Evolutionary conservation across 1,284 basidiomycete species (phyloP).

Genomic region (Ceratorhiza oryzae-sativae): DNA sequence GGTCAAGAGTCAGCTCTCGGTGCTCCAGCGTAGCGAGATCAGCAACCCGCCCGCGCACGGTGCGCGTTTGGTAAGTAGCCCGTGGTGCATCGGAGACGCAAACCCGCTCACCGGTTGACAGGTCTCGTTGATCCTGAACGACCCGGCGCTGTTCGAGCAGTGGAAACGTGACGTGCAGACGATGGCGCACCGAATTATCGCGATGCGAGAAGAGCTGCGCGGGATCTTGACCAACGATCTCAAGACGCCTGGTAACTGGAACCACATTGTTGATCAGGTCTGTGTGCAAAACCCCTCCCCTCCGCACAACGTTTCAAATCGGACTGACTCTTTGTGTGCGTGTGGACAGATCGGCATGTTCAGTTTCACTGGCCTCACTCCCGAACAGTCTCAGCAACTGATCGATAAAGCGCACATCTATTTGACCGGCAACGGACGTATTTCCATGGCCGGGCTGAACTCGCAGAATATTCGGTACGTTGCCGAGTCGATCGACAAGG

Average conservation of each 20-base stretch:
- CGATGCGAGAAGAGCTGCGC: constrained; percentile 85
- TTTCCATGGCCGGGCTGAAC: constrained; percentile 87
- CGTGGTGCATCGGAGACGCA: background rate
- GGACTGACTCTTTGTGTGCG: background rate
- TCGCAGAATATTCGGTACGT: constrained; percentile 77
- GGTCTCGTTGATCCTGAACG: constrained; percentile 82
- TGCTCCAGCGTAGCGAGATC: constrained; percentile 90
- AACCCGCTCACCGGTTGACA: constrained; percentile 48
- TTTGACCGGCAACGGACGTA: constrained; percentile 84
- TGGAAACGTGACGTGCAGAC: constrained; percentile 92
- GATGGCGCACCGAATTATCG: constrained; percentile 92
- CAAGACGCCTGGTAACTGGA: constrained; percentile 92
- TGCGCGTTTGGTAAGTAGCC: constrained; percentile 77
- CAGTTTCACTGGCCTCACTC: constrained; percentile 81
- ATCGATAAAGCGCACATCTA: constrained; percentile 86
- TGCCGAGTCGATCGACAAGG: constrained; percentile 76
- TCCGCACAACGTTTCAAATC: background rate
- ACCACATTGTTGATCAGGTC: constrained; percentile 81
- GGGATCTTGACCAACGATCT: constrained; percentile 80
- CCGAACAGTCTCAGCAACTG: constrained; percentile 73
- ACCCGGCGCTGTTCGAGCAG: constrained; percentile 73
- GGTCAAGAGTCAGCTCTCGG: constrained; percentile 83
- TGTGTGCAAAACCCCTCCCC: background rate
- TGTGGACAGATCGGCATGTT: constrained; percentile 80
- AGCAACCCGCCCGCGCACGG: constrained; percentile 92